Conservation (phyloP, 352 stramenopile genomes). For the Globisporangium echinulatum region DNA sequence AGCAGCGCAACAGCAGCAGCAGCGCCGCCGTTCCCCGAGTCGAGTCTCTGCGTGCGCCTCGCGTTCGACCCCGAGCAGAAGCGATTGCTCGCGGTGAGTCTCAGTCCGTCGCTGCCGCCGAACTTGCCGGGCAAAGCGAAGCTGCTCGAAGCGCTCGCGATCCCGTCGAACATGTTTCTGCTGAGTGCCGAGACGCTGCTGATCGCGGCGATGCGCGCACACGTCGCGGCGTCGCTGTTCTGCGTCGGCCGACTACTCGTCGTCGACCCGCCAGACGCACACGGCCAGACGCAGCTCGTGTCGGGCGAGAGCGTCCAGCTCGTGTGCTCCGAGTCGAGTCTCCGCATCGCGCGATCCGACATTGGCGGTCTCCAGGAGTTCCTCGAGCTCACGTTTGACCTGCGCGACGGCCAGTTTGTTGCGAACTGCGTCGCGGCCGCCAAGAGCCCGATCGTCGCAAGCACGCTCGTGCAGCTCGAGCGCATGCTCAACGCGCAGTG, state of each 20-base stretch:
- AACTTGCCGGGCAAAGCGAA: constrained; percentile 47
- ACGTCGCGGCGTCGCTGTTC: constrained; percentile 67
- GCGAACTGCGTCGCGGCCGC: constrained; percentile 58
- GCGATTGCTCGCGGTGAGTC: constrained; percentile 51
- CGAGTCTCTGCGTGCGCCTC: constrained; percentile 64
- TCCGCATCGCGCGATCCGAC: constrained; percentile 59
- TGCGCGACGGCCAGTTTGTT: constrained; percentile 65
- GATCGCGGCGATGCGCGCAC: constrained; percentile 66
- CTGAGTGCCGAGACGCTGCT: constrained; percentile 73
- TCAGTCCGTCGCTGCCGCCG: constrained; percentile 59
- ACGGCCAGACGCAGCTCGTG: constrained; percentile 49
- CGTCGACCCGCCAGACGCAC: constrained; percentile 53
- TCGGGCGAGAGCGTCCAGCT: constrained; percentile 70
- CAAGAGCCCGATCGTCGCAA: constrained; percentile 50
- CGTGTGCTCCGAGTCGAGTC: constrained; percentile 46
- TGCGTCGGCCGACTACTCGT: constrained; percentile 66
- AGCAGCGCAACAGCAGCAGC: constrained; percentile 11
- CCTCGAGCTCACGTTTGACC: constrained; percentile 76
- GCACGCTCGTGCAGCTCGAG: constrained; percentile 56
- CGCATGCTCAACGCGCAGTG: constrained; percentile 69
- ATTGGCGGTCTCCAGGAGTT: constrained; percentile 75
- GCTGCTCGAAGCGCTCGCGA: constrained; percentile 50
- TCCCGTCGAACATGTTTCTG: constrained; percentile 74
- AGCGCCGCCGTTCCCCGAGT: constrained; percentile 47
- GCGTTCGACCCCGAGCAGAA: constrained; percentile 52